Base-by-base conservation (phyloP, 352 stramenopile genomes). In the Blastocystis sp. region DNA sequence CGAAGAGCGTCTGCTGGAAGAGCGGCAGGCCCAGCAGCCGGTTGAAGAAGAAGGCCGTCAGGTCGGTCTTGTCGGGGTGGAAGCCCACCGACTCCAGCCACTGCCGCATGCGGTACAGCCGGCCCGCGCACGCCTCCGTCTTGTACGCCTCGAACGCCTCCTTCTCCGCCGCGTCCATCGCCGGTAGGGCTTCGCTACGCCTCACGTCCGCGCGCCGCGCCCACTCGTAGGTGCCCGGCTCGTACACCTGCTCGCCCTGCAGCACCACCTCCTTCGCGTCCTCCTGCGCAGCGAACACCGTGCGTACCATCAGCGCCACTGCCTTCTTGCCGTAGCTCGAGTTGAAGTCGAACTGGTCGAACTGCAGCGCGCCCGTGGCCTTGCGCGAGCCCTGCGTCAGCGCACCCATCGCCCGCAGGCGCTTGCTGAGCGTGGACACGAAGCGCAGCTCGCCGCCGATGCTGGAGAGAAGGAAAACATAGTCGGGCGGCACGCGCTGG, bases 391-490 rank as follows among this genome's bases (percentile, higher is more conserved):
- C 77, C 24, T 87, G 77, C 42, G 65, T 77, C 14, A 87, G 62
- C 14, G 77, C 77, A 9, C 77, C 77, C 14, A 87, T 19, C 10
- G 77, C 77, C 7, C 65, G 62, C 28, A 87, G 57, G 38, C 77
- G 77, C 52, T 79, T 78, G 45, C 28, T 61, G 61, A 77, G 61
- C 24, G 62, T 87, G 4, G 45, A 76, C 19, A 78, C 24, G 65
- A 87, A 87, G 3, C 77, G 77, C 34, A 77, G 3, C 34, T 87
- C 77, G 3, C 77, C 77, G 34, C 65, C 77, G 38, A 87, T 76
- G 17, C 10, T 38, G 21, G 77, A 77, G 17, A 87, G 62, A 45
- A 87, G 42, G 57, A 77, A 87, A 0, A 87, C 52, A 43, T 87
- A 87, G 62, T 87, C 77, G 19, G 77, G 77, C 69, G 77, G 59